Evolutionary conservation across 768 basidiomycete genomes (phyloP).

Genomic region (Russula abietina): DNA sequence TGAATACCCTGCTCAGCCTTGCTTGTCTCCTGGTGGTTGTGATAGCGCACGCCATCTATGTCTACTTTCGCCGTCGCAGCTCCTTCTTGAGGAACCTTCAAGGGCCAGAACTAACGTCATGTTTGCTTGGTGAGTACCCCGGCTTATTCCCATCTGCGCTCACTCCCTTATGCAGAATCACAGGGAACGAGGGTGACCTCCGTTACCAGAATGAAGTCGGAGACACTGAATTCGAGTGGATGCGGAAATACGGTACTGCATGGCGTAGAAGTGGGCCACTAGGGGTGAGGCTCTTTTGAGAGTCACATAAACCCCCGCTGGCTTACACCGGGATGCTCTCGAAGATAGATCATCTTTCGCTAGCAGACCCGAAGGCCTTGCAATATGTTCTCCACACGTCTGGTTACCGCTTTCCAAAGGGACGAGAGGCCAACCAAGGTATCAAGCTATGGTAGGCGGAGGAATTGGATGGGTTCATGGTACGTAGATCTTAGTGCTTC

Average conservation of each 20-base stretch:
- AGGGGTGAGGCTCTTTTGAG: conserved; percentile 22
- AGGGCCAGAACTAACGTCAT: conserved; percentile 14
- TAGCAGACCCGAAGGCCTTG: conserved; percentile 25
- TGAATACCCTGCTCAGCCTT: conserved; percentile 10
- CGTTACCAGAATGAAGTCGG: conserved; percentile 29
- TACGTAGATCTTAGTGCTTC: conserved; percentile 6
- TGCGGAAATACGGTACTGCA: conserved; percentile 28
- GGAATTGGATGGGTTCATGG: conserved; percentile 27
- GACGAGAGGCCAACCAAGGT: conserved; percentile 5
- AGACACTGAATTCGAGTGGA: conserved; percentile 28
- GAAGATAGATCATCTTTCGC: not conserved
- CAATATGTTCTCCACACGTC: conserved; percentile 31
- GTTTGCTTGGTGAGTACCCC: conserved; percentile 7
- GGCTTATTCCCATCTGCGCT: not conserved
- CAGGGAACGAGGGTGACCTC: conserved; percentile 29
- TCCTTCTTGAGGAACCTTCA: conserved; percentile 18
- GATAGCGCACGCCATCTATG: not conserved
- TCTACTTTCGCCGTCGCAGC: conserved; percentile 12
- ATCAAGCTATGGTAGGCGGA: conserved; percentile 22
- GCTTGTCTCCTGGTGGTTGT: conserved; percentile 2
- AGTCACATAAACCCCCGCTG: not conserved
- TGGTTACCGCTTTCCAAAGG: conserved; percentile 28
- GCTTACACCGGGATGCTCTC: conserved; percentile 14
- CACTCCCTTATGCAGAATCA: not conserved
- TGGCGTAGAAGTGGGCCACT: conserved; percentile 23